Evolutionary conservation across 2,329 filamentous ascomycete genomes (phyloP).

Genomic region (Paraphoma sp.): DNA sequence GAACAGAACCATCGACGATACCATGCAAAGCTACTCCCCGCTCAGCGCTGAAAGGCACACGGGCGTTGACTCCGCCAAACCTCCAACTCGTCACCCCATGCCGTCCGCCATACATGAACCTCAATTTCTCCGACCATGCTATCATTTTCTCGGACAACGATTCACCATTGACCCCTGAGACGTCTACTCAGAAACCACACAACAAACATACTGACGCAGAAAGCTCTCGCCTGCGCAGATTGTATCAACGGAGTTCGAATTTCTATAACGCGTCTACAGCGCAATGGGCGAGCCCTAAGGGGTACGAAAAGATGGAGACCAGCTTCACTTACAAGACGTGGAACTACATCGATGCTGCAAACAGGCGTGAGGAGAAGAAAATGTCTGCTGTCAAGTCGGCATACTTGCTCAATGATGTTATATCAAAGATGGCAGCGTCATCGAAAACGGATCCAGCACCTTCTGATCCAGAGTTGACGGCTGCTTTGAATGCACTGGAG

Average conservation of each 20-base stretch:
- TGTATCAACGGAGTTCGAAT: background rate
- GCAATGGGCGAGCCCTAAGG: constrained; percentile 15
- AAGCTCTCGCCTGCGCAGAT: background rate
- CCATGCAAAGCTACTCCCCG: background rate
- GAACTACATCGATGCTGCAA: background rate
- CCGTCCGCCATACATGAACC: background rate
- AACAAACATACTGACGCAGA: constrained; percentile 8
- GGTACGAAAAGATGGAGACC: constrained; percentile 16
- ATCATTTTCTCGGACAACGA: background rate
- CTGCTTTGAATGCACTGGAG: no score
- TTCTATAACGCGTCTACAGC: constrained; percentile 5
- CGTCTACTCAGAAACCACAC: constrained; percentile 4
- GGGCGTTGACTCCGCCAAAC: background rate
- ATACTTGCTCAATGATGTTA: background rate
- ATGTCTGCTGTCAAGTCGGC: background rate
- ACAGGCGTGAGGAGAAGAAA: background rate
- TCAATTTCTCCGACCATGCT: background rate
- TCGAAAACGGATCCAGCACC: no score
- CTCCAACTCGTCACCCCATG: background rate
- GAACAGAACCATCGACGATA: background rate
- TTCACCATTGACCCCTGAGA: background rate
- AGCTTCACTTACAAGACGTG: constrained; percentile 9
- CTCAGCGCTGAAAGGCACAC: background rate
- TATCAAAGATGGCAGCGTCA: no score
- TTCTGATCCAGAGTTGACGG: no score